Evolutionary conservation across 176 grass and related monocot species (phyloP).

Genomic region (Lolium rigidum): DNA sequence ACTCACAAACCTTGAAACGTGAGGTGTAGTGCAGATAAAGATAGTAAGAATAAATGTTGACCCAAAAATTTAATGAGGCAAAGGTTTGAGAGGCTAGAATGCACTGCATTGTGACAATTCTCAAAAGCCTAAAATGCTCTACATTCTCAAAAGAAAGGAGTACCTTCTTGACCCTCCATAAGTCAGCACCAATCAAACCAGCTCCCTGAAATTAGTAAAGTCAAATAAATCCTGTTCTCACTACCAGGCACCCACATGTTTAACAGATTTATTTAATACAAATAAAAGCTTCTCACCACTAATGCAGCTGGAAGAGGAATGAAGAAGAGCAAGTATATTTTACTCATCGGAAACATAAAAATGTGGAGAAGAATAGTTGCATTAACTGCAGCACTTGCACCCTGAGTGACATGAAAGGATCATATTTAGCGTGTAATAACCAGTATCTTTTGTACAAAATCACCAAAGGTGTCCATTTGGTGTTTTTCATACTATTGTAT

Average conservation of each 20-base stretch:
- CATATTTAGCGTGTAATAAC: conserved; percentile 23
- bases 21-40: not conserved
- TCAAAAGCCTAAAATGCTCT: not conserved
- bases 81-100: not conserved
- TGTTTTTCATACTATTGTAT: conserved; percentile 2
- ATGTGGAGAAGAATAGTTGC: conserved; percentile 79
- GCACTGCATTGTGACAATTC: not conserved
- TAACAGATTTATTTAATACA: not conserved
- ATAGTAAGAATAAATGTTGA: not conserved
- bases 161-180: conserved; percentile 74
- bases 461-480: not conserved
- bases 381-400: conserved; percentile 93
- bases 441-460: not conserved
- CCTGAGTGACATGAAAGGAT: conserved; percentile 57
- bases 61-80: not conserved
- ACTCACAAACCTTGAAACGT: not conserved
- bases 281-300: conserved; percentile 54
- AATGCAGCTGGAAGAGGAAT: conserved; percentile 80
- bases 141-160: not conserved
- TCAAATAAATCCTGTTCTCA: not conserved
- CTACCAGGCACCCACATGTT: not conserved
- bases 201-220: conserved; percentile 65
- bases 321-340: conserved; percentile 73
- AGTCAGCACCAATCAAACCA: conserved; percentile 61
- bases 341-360: conserved; percentile 71